These are phyloP conservation scores for Alternaria brassicae DNA, from an alignment of 2,329 filamentous ascomycete species.

Conservation along the genomic window DNA sequence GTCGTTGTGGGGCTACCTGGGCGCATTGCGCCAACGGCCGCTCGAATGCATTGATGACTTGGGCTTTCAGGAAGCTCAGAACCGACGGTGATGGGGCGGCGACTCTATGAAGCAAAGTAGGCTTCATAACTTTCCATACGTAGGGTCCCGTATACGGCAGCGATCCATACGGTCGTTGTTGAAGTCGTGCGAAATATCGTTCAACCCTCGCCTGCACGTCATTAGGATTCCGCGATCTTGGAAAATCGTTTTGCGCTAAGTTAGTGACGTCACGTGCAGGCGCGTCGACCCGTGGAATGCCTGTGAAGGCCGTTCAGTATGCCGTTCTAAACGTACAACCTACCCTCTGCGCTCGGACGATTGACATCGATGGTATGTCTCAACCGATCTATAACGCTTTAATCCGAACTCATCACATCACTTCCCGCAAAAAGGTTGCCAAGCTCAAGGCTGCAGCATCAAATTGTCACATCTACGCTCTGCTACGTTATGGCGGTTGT, in stretches of 20 bases:
- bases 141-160: slow-evolving; percentile 22
- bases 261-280: slow-evolving; percentile 42
- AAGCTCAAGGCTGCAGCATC: slow-evolving; percentile 70
- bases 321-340: not conserved
- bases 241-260: slow-evolving; percentile 33
- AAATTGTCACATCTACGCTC: slow-evolving; percentile 65
- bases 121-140: slow-evolving; percentile 48
- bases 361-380: slow-evolving; percentile 27
- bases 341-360: not conserved
- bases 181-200: slow-evolving; percentile 10
- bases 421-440: slow-evolving; percentile 75
- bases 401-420: slow-evolving; percentile 82
- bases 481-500: slow-evolving; percentile 71
- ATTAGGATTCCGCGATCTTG: slow-evolving; percentile 19
- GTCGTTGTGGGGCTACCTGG: slow-evolving; percentile 26
- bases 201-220: slow-evolving; percentile 20
- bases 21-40: slow-evolving; percentile 33
- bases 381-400: slow-evolving; percentile 61
- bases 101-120: slow-evolving; percentile 40
- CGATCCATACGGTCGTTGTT: slow-evolving; percentile 41
- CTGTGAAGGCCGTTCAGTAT: not conserved
- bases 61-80: slow-evolving; percentile 48
- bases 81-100: slow-evolving; percentile 48
- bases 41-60: slow-evolving; percentile 42
- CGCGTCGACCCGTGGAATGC: not conserved